Base-by-base conservation (phyloP, 164 flowering plant genomes). In the Nymphaea thermarum region DNA sequence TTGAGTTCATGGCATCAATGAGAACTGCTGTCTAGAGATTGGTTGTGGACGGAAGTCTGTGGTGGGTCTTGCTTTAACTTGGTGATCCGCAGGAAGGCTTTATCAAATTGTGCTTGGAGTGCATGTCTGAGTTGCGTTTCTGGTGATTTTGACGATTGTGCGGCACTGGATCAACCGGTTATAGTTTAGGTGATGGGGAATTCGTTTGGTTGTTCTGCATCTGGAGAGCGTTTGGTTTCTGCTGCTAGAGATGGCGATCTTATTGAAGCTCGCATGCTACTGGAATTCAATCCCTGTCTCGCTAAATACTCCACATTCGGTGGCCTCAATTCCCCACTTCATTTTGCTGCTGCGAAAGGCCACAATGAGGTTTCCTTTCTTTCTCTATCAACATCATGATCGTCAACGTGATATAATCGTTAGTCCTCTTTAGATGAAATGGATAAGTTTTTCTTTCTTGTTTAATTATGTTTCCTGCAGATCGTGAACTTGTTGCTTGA, bases 181-280 rank as follows among this genome's bases (percentile, higher is more conserved):
- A 2, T 51, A 51, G 14, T 51, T 51, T 51, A 15, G 57, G 57
- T 66, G 66, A 79, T 92, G 97, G 96, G 98, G 44, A 93, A 91
- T 80, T 91, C 98, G 14, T 91, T 93, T 75, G 98, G 98, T 44
- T 93, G 97, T 77, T 91, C 97, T 3, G 98, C 96, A 3, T 91
- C 98, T 1, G 96, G 96, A 2, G 96, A 93, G 82, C 65, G 98
- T 59, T 75, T 93, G 76, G 95, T 93, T 3, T 90, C 96, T 63
- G 98, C 98, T 2, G 96, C 98, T 17, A 87, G 98, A 72, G 98
- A 91, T 67, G 97, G 98, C 11, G 96, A 93, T 71, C 80, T 86
- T 74, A 78, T 87, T 36, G 98, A 93, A 74, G 98, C 98, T 1
- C 86, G 85, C 83, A 87, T 88, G 94, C 81, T 93, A 14, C 71